phyloP scores from a whole-genome alignment of 495 filamentous ascomycete species.

The Xylaria castorea region DNA sequence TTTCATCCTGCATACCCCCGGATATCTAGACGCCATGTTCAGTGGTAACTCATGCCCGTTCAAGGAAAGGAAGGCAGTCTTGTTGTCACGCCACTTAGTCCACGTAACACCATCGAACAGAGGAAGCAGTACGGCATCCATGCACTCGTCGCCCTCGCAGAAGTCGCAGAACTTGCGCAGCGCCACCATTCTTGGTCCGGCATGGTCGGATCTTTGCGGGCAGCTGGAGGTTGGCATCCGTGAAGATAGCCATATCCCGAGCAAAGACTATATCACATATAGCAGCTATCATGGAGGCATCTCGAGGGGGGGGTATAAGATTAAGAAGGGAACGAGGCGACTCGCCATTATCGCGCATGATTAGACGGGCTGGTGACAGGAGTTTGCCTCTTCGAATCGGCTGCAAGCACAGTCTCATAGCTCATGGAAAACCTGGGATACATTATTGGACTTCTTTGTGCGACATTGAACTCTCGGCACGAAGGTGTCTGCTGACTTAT shows the following conservation, averaged over 20 bases:
- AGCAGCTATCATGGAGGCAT: neutral
- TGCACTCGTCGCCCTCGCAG: conserved; percentile 33
- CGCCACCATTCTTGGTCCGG: conserved; percentile 19
- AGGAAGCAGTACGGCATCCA: conserved; percentile 43
- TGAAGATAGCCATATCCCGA: conserved; percentile 24
- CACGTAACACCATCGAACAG: conserved; percentile 46
- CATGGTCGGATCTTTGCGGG: conserved; percentile 21
- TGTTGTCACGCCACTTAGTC: conserved; percentile 30
- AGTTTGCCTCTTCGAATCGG: conserved; percentile 31
- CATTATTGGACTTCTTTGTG: conserved; percentile 36
- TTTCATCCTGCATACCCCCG: neutral
- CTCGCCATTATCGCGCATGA: conserved; percentile 43
- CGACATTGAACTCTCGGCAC: too few species aligned
- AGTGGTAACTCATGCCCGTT: conserved; percentile 6
- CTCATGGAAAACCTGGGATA: conserved; percentile 29
- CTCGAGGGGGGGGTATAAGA: too few species aligned
- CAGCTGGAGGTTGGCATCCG: conserved; percentile 6
- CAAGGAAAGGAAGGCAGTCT: neutral
- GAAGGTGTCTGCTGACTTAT: too few species aligned
- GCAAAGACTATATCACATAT: conserved; percentile 38
- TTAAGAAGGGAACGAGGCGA: neutral
- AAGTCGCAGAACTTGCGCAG: conserved; percentile 39
- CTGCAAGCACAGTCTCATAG: conserved; percentile 33
- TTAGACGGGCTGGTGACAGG: conserved; percentile 37
- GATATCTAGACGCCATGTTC: neutral